Conservation (phyloP, 2,329 filamentous ascomycete genomes). For the Escovopsis sp. region DNA sequence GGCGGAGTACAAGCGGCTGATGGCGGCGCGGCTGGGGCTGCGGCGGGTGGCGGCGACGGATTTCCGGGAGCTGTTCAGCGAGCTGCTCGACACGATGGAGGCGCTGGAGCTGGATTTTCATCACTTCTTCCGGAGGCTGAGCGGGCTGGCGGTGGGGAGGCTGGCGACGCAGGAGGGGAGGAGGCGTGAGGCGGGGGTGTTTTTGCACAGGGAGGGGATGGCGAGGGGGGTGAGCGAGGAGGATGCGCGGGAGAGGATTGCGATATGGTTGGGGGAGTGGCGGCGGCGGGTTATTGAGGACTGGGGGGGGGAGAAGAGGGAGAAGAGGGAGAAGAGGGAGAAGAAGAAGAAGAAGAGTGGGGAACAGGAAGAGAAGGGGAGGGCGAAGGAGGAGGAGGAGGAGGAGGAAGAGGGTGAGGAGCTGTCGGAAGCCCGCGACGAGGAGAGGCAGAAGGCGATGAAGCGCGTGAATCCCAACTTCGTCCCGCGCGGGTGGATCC, state of each 20-base stretch:
- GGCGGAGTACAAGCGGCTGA: constrained; percentile 74
- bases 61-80: constrained; percentile 69
- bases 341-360: constrained; percentile 61
- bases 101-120: constrained; percentile 80
- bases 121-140: constrained; percentile 76
- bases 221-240: constrained; percentile 43
- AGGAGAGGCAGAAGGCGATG: constrained; percentile 57
- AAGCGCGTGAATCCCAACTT: constrained; percentile 86
- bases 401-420: constrained; percentile 22
- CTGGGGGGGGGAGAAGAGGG: constrained; percentile 42
- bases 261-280: constrained; percentile 73
- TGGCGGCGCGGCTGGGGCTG: constrained; percentile 67
- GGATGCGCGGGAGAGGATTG: constrained; percentile 50
- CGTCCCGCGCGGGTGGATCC: constrained; percentile 74
- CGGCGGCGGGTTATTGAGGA: constrained; percentile 55
- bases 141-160: constrained; percentile 43
- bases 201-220: constrained; percentile 67
- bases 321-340: constrained; percentile 37
- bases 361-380: constrained; percentile 60
- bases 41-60: constrained; percentile 53
- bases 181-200: constrained; percentile 47
- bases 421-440: constrained; percentile 31
- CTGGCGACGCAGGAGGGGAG: constrained; percentile 50
- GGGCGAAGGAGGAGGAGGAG: constrained; percentile 37
- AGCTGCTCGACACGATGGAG: constrained; percentile 68